Evolutionary conservation across 2,329 filamentous ascomycete species (phyloP).

Genomic region (Botrytis fabae): DNA sequence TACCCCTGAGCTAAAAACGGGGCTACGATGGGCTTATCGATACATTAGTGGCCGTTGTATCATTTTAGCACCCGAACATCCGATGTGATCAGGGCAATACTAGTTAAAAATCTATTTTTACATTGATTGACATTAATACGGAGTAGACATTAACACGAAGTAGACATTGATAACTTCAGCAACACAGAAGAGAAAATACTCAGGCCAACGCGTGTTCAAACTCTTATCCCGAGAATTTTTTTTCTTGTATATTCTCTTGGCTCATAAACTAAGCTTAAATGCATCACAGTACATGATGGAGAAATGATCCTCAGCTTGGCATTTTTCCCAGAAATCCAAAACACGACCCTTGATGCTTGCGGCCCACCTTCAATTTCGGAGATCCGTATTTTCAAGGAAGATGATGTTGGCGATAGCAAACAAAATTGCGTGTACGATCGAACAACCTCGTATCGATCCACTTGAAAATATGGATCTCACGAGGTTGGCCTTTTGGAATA

Average conservation of each 20-base stretch:
- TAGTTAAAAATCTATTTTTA: neutral
- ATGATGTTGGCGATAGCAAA: neutral
- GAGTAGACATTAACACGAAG: neutral
- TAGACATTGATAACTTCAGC: neutral
- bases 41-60: slow-evolving; percentile 1
- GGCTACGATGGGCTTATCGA: neutral
- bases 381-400: neutral
- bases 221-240: neutral
- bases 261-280: neutral
- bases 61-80: neutral
- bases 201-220: neutral
- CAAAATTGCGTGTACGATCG: neutral
- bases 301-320: neutral
- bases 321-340: neutral
- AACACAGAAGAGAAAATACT: neutral
- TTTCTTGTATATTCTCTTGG: neutral
- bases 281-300: neutral
- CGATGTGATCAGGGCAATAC: neutral
- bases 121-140: neutral
- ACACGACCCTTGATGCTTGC: neutral
- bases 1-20: neutral
- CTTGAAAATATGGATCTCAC: neutral
- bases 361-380: slow-evolving; percentile 10
- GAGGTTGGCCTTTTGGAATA: neutral
- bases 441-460: neutral